Evolutionary conservation across 2,329 filamentous ascomycete species (phyloP).

Genomic region (Aspergillus melleus): DNA sequence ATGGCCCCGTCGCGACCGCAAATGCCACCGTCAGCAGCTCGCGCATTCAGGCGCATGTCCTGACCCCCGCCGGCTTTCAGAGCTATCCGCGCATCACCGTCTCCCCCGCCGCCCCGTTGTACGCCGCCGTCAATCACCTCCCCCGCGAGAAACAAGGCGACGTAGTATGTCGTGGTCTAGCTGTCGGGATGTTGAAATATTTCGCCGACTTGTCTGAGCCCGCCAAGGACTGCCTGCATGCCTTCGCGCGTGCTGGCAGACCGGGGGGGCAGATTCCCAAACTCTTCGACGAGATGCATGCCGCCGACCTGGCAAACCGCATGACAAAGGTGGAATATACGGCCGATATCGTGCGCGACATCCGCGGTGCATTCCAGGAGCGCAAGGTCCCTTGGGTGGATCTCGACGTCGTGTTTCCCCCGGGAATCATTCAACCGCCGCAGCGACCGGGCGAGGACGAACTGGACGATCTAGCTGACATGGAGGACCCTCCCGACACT

Average conservation of each 20-base stretch:
- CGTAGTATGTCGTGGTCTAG: constrained; percentile 85
- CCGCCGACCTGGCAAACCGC: constrained; percentile 80
- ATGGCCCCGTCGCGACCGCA: constrained; percentile 84
- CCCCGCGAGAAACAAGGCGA: constrained; percentile 95
- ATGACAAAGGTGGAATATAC: constrained; percentile 82
- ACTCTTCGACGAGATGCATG: constrained; percentile 88
- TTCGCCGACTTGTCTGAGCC: constrained; percentile 80
- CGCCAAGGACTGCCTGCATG: constrained; percentile 70
- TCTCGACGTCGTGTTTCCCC: constrained; percentile 80
- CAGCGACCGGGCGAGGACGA: constrained; percentile 62
- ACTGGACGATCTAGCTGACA: constrained; percentile 57
- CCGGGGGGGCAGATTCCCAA: constrained; percentile 63
- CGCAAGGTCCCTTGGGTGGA: constrained; percentile 84
- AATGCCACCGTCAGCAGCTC: constrained; percentile 87
- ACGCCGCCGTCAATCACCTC: constrained; percentile 83
- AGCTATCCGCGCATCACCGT: constrained; percentile 90
- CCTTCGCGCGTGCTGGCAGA: constrained; percentile 52
- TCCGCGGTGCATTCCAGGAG: constrained; percentile 75
- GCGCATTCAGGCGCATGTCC: constrained; percentile 90
- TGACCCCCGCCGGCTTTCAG: constrained; percentile 83
- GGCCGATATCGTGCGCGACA: constrained; percentile 67
- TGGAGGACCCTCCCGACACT: constrained; percentile 31
- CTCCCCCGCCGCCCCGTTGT: constrained; percentile 87
- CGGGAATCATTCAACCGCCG: constrained; percentile 68
- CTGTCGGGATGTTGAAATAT: constrained; percentile 92